phyloP scores from a whole-genome alignment of 192 early-diverging fungal genomes.

The Coemansia guatemalensis region DNA sequence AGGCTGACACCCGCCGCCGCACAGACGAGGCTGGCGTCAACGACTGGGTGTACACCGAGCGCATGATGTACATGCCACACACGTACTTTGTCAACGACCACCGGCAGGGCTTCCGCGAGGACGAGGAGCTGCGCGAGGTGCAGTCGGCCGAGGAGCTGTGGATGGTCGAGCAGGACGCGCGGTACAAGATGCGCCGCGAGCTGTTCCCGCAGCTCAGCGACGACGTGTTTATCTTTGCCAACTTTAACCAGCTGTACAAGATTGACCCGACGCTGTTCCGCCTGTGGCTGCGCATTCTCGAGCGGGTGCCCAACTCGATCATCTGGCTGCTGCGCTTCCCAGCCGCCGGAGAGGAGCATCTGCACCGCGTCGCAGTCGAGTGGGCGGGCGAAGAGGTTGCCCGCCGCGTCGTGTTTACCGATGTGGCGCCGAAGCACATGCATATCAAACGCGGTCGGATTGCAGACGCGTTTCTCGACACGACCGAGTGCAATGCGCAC shows the following conservation, averaged over 20 bases:
- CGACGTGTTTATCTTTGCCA: conserved; percentile 89
- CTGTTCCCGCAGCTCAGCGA: conserved; percentile 81
- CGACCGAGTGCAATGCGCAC: conserved; percentile 95
- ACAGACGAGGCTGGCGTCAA: conserved; percentile 32
- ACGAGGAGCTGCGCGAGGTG: conserved; percentile 54
- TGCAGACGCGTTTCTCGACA: conserved; percentile 91
- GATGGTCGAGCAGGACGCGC: conserved; percentile 73
- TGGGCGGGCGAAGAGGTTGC: conserved; percentile 78
- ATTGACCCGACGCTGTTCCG: conserved; percentile 86
- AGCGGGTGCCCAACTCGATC: conserved; percentile 76
- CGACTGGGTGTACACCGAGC: conserved; percentile 83
- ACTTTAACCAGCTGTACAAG: conserved; percentile 98
- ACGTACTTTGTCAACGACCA: conserved; percentile 96
- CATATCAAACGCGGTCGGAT: conserved; percentile 92
- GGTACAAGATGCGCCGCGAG: conserved; percentile 83
- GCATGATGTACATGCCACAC: conserved; percentile 88
- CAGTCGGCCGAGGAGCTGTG: conserved; percentile 58
- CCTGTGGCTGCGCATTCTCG: conserved; percentile 81
- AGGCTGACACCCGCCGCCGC: not conserved
- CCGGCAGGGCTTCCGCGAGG: conserved; percentile 84
- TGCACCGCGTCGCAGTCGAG: conserved; percentile 67
- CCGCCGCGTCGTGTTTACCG: conserved; percentile 80
- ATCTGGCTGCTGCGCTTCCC: conserved; percentile 93
- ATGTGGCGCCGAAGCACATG: conserved; percentile 78
- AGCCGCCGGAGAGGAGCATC: conserved; percentile 77